Evolutionary conservation across 2,329 filamentous ascomycete species (phyloP).

Genomic region (Colletotrichum salicis): DNA sequence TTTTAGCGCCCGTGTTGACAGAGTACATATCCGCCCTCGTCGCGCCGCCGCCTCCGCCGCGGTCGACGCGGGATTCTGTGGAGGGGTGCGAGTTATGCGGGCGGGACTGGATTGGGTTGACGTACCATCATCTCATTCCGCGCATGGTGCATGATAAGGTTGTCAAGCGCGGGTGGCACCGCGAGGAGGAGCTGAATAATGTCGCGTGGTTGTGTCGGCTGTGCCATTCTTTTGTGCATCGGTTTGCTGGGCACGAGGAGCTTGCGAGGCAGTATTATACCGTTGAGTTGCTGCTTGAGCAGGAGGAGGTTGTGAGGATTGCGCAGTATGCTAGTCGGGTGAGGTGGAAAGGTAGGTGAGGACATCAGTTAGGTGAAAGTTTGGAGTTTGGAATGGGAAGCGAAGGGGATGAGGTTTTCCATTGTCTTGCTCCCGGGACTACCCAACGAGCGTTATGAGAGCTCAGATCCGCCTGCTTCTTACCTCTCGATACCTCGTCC

Average conservation of each 20-base stretch:
- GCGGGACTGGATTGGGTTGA: conserved; percentile 78
- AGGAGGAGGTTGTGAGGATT: conserved; percentile 78
- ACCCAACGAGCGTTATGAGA: background rate
- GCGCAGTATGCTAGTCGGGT: conserved; percentile 78
- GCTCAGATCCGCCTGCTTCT: background rate
- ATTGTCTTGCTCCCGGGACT: background rate
- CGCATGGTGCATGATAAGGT: conserved; percentile 79
- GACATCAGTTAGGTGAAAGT: background rate
- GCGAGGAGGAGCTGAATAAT: conserved; percentile 77
- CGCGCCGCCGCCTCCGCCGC: conserved; percentile 72
- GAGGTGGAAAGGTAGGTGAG: conserved; percentile 72
- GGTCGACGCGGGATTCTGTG: conserved; percentile 61
- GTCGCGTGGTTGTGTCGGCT: conserved; percentile 89
- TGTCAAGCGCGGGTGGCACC: conserved; percentile 82
- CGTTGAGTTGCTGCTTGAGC: conserved; percentile 74
- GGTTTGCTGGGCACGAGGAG: conserved; percentile 79
- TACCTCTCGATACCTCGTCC: background rate
- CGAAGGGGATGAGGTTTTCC: background rate
- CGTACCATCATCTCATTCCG: conserved; percentile 90
- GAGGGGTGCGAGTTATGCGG: conserved; percentile 80
- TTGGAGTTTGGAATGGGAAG: background rate
- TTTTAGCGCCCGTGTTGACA: conserved; percentile 72
- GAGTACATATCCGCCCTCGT: conserved; percentile 69
- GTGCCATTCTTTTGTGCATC: conserved; percentile 86
- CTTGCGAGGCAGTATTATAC: conserved; percentile 79